Conservation (phyloP, 169 alveolate genomes). For the Hepatocystis sp. region DNA sequence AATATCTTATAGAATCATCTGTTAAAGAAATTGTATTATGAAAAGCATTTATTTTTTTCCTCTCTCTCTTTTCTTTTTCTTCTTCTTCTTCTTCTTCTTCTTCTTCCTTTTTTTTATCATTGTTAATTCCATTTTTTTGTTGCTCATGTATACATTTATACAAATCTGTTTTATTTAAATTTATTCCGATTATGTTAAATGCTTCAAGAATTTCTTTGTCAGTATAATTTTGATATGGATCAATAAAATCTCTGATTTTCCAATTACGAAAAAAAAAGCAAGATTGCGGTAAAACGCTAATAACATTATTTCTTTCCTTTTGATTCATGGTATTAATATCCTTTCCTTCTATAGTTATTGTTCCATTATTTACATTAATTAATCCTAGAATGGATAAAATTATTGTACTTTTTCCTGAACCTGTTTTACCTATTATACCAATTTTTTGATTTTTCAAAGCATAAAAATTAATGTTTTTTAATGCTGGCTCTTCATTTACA, state of each 20-base stretch:
- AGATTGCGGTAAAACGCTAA: slow-evolving; percentile 82
- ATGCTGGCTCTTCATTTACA: slow-evolving; percentile 73
- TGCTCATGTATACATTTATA: slow-evolving; percentile 39
- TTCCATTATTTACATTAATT: slow-evolving; percentile 74
- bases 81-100: slow-evolving; percentile 12
- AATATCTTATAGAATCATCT: slow-evolving; percentile 81
- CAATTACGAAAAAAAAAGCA: slow-evolving; percentile 78
- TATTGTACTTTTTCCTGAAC: slow-evolving; percentile 81
- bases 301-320: slow-evolving; percentile 54
- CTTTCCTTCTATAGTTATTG: slow-evolving; percentile 73
- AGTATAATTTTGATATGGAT: slow-evolving; percentile 77
- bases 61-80: slow-evolving; percentile 4
- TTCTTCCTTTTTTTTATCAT: too few species aligned
- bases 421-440: slow-evolving; percentile 83
- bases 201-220: slow-evolving; percentile 76
- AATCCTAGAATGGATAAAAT: slow-evolving; percentile 79
- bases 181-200: slow-evolving; percentile 59
- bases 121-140: slow-evolving; percentile 4
- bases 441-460: slow-evolving; percentile 80
- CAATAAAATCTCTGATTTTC: slow-evolving; percentile 79
- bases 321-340: slow-evolving; percentile 57
- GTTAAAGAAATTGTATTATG: slow-evolving; percentile 50
- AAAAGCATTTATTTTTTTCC: neutral
- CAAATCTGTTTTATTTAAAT: slow-evolving; percentile 20
- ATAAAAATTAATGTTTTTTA: slow-evolving; percentile 75